Percentiles rank a stretch among this genome's conserved stretches.
Evolutionary conservation across 2,329 filamentous ascomycete genomes (phyloP).

Genomic region (Colletotrichum eremochloae): DNA sequence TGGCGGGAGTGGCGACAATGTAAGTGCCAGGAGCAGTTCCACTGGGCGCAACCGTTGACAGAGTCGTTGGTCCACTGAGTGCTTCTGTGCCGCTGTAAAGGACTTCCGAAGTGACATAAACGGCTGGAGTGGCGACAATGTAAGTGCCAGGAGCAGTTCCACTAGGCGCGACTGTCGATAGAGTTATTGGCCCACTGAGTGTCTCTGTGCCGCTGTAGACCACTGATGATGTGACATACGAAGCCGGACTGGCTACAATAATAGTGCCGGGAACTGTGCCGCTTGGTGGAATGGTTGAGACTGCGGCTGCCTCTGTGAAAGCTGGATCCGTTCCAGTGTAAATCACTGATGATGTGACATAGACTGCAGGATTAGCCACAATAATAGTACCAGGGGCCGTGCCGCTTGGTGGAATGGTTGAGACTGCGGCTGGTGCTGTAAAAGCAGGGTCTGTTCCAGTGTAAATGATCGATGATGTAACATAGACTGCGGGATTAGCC

Average conservation of each 20-base stretch:
- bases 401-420: too few relatives aligned
- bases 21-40: slow-evolving; percentile 35
- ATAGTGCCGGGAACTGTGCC: slow-evolving; percentile 36
- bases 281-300: neutral
- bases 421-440: too few relatives aligned
- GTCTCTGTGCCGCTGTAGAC: slow-evolving; percentile 21
- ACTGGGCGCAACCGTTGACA: slow-evolving; percentile 21
- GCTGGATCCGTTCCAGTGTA: too few relatives aligned
- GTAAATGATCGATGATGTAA: too few relatives aligned
- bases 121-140: too few relatives aligned
- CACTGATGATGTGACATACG: slow-evolving; percentile 23
- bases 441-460: too few relatives aligned
- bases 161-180: slow-evolving; percentile 21
- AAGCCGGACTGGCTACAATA: slow-evolving; percentile 9
- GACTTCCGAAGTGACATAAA: slow-evolving; percentile 27
- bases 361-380: too few relatives aligned
- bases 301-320: too few relatives aligned
- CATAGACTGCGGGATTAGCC: too few relatives aligned
- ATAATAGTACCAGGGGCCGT: too few relatives aligned
- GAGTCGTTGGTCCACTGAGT: slow-evolving; percentile 5
- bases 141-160: slow-evolving; percentile 35
- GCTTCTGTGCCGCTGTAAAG: slow-evolving; percentile 23
- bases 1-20: slow-evolving; percentile 8
- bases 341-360: too few relatives aligned
- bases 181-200: neutral